Base-by-base conservation (phyloP, 345 rosid species). In the Corchorus capsularis region DNA sequence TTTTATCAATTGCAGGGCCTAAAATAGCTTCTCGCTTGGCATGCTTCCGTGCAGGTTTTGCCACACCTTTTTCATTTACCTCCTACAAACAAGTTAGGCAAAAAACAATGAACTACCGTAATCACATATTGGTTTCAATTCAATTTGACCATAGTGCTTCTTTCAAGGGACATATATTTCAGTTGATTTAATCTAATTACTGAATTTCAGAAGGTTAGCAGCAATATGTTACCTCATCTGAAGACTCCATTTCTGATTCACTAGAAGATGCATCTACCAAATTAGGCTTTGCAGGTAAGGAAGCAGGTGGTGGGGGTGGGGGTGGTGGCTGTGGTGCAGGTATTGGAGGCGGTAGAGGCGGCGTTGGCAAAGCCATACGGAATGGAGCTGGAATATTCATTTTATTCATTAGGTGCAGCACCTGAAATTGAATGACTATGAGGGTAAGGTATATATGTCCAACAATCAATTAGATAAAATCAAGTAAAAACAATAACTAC, bases 361-460 rank as follows among this genome's bases (percentile, higher is more conserved):
- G 99, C 46, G 97, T 96, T 32, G 97, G 99, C 64, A 91, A 83
- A 77, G 98, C 96, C 89, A 92, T 83, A 39, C 97, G 91, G 83
- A 96, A 93, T 53, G 98, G 99, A 77, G 98, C 94, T 80, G 98
- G 99, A 82, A 96, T 90, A 82, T 92, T 93, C 99, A 96, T 93
- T 91, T 96, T 96, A 85, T 96, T 96, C 99, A 96, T 96, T 80
- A 96, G 85, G 85, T 93, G 99, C 87, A 96, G 82, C 80, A 93
- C 95, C 98, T 96, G 75, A 50, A 65, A 75, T 77, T 9, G 63
- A 49, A 72, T 70, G 14, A 13, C 52, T 54, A 77, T 52, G 15
- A 47, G 63, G 7, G 61, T 69, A 45, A 68, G 34, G 52, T 22
- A 41, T 16, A 55, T 8, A 22, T 67, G 17, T 49, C 71, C 46